Evolutionary conservation across 192 early-diverging fungal genomes (phyloP), one percentile per base, ranked within the genome.

Genomic region (Gryganskiella cystojenkinii): DNA sequence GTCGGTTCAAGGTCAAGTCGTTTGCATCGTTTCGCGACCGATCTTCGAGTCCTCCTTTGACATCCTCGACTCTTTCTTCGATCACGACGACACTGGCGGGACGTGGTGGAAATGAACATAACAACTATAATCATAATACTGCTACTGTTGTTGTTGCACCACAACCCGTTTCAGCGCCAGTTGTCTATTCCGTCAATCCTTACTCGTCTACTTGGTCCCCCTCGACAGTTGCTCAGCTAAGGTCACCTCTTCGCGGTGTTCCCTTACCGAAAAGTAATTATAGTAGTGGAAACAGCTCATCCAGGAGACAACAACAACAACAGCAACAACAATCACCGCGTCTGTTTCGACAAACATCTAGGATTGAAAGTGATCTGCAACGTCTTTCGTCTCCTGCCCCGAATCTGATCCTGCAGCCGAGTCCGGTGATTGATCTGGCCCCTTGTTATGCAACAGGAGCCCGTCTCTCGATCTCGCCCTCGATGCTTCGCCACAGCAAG

Each of bases 1-100:
- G 74, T 4, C 60, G 66, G 61, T 78, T 78, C 61, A 78, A 69
- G 66, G 60, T 68, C 53, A 69, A 64, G 46, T 43, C 60, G 0
- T 69, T 69, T 59, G 14, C 42, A 3, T 64, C 74, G 7, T 78
- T 78, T 33, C 13, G 66, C 33, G 73, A 68, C 25, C 63, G 59
- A 50, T 78, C 74, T 20, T 49, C 61, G 7, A 64, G 56, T 28
- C 56, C 61, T 25, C 65, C 60, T 11, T 58, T 15, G 30, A n/a
- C 49, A 11, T 35, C 61, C 17, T 52, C 35, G 10, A 31, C 33
- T 27, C 33, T 25, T 10, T 45, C 58, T 13, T 60, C 47, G 11
- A 37, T 45, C 24, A 33, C 49, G 3, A 33, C 33, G 7, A 40
- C 37, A 40, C 37, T 40, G 37, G 13, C 37, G 37, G 37, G 37